Evolutionary conservation across 495 filamentous ascomycete genomes (phyloP).

Genomic region (Talaromyces nanjingensis): DNA sequence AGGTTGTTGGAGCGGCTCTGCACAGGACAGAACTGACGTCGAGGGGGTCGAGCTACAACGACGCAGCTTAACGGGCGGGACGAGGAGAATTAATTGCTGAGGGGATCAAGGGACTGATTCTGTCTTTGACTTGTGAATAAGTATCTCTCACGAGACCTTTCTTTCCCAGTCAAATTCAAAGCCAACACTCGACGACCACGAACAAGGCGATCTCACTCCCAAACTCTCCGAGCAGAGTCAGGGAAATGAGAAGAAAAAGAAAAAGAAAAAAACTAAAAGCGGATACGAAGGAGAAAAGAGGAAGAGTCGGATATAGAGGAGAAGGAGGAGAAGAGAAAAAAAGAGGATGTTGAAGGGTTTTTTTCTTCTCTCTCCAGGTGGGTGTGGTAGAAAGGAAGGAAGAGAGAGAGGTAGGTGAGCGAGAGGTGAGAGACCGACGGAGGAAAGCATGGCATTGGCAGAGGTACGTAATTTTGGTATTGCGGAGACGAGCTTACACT

Average conservation of each 20-base stretch:
- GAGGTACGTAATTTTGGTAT: slow-evolving; percentile 5
- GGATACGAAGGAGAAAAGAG: slow-evolving; percentile 45
- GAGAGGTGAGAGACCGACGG: slow-evolving; percentile 20
- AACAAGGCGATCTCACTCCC: slow-evolving; percentile 4
- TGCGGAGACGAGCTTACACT: slow-evolving; percentile 2
- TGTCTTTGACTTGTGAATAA: not conserved
- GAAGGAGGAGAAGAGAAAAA: slow-evolving; percentile 29
- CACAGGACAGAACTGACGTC: slow-evolving; percentile 32
- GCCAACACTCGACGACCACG: slow-evolving; percentile 25
- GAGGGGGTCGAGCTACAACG: slow-evolving; percentile 15
- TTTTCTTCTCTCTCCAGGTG: slow-evolving; percentile 43
- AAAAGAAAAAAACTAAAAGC: slow-evolving; percentile 38
- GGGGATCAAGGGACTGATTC: not conserved
- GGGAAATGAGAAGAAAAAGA: slow-evolving; percentile 48
- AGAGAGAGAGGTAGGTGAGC: slow-evolving; percentile 26
- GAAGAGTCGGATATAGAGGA: slow-evolving; percentile 49
- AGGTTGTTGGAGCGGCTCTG: slow-evolving; percentile 27
- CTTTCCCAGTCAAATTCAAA: slow-evolving; percentile 17
- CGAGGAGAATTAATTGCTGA: not conserved
- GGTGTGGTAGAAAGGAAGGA: slow-evolving; percentile 39
- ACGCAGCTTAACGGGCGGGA: not conserved
- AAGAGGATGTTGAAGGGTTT: slow-evolving; percentile 15
- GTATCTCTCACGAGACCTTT: not conserved
- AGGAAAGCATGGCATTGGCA: not conserved
- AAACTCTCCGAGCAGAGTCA: slow-evolving; percentile 31